Base-by-base conservation (phyloP, 805 yeast species). In the Millerago galiae region DNA sequence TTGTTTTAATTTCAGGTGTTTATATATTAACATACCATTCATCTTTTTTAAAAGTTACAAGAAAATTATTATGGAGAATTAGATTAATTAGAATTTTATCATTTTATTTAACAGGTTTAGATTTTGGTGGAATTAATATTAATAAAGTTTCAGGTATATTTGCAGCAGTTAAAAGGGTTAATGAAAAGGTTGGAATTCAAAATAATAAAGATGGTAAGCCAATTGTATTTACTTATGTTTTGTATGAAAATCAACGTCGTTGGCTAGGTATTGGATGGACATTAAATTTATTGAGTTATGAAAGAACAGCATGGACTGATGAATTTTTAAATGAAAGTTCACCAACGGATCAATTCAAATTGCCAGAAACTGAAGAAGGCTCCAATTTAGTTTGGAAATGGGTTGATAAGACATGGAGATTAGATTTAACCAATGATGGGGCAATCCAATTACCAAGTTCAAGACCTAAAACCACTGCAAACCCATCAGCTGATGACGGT, bases 191-290 rank as follows among this genome's bases (percentile, higher is more conserved):
- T 56, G 54, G 64, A 50, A 36, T 58, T 53, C 41, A 53, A 46
- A 49, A 55, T 41, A 63, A 60, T 36, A 49, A 55, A 46, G 66
- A 62, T 40, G 69, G 70, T 8, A 70, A 70, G 45, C 75, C 79
- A 21, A 89, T 87, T 26, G 66, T 90, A 43, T 93, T 90, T 62
- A 90, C 97, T 5, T 91, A 87, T 62, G 97, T 88, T 2, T 70
- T 93, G 10, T 90, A 81, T 62, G 99, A 91, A 61, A 91, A 91
- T 61, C 98, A 91, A 67, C 79, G 99, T 58, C 80, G 95, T 55
- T 91, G 99, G 99, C 71, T 91, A 32, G 98, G 97, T 12, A 86
- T 91, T 53, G 99, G 99, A 11, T 91, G 99, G 99, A 91, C 98
- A 0, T 72, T 95, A 13, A 89, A 89, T 57, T 71, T 93, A 59